A percentile compares a stretch with the other conserved stretches of the same genome.
Conservation (phyloP, 1,284 basidiomycete genomes). For the Sporisorium sorghi region DNA sequence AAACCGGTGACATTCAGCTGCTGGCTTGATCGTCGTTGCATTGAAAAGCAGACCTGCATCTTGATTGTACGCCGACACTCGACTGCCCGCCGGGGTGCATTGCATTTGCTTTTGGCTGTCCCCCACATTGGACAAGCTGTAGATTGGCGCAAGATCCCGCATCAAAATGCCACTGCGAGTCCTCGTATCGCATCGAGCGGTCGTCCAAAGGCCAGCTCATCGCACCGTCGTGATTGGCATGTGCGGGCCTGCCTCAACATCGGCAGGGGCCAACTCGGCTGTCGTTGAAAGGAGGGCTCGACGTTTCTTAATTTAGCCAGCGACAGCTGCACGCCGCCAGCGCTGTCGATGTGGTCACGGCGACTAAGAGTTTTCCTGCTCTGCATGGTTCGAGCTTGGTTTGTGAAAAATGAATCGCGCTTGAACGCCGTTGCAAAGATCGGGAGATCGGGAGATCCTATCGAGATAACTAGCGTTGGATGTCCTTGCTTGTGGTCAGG, state of each 20-base stretch:
- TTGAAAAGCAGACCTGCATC: not conserved
- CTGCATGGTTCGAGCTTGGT: not conserved
- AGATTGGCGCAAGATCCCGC: not conserved
- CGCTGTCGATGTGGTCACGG: not conserved
- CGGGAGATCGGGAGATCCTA: not conserved
- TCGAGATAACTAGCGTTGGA: no score
- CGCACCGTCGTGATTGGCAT: not conserved
- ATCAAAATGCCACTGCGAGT: not conserved
- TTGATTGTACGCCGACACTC: not conserved
- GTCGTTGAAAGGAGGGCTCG: no score
- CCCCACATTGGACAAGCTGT: constrained; percentile 11
- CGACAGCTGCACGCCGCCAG: no score
- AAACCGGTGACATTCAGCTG: not conserved
- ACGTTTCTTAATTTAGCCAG: not conserved
- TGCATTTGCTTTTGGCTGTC: not conserved
- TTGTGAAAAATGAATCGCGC: not conserved
- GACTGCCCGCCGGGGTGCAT: not conserved
- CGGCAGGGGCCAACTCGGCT: not conserved
- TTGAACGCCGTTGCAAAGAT: not conserved
- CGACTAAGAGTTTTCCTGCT: no score
- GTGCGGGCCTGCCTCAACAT: no score
- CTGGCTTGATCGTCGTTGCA: constrained; percentile 12
- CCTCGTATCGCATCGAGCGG: no score
- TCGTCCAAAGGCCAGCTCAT: not conserved
- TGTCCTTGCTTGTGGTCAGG: no score